Evolutionary conservation across 1,284 basidiomycete species (phyloP), one percentile per base, ranked within the genome.

Genomic region (Leccinum proximum): DNA sequence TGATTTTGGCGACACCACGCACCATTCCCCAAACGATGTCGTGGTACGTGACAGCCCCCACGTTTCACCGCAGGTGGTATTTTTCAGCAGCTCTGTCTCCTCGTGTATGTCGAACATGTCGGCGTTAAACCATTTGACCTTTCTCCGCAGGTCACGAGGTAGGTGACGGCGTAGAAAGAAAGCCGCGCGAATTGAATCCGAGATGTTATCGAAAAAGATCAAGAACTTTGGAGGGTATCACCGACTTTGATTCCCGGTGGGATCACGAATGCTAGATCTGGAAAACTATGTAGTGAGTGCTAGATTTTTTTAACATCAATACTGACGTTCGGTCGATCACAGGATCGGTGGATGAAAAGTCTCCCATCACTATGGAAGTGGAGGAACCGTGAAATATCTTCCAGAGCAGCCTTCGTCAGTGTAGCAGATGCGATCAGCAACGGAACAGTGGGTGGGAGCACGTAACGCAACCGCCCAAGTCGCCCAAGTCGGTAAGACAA

Each of bases 161-260:
- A 66, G 26, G 11, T 11, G 30, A 1, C 3, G 3, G 0, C 3
- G 18, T 14, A 58, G 8, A 22, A 14, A 18, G 13, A 10, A 9
- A n/a, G 35, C 13, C 10, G 57, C 57, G 18, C 18, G 11, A 22
- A 60, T 59, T 0, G 53, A 58, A 2, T 70, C 62, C 0, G 45
- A 9, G 2, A 71, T 76, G 22, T 64, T 68, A 58, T 79, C 68
- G 38, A 76, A 74, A 64, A 79, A 78, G 2, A 79, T 53, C 2
- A 78, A 26, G 58, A 79, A 76, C n/a, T 71, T 74, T 6, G 64
- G 63, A 1, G 64, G 66, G 5, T 67, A 9, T 69, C 63, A 5
- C 67, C 64, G 1, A 48, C 60, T 11, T 65, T 64, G 26, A 35
- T 68, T 5, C 63, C 65, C 0, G 54, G 26, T 0, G 70, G 72